Evolutionary conservation across 306 rosid species (phyloP), one percentile per base, ranked within the genome.

Genomic region (Prunus mume): DNA sequence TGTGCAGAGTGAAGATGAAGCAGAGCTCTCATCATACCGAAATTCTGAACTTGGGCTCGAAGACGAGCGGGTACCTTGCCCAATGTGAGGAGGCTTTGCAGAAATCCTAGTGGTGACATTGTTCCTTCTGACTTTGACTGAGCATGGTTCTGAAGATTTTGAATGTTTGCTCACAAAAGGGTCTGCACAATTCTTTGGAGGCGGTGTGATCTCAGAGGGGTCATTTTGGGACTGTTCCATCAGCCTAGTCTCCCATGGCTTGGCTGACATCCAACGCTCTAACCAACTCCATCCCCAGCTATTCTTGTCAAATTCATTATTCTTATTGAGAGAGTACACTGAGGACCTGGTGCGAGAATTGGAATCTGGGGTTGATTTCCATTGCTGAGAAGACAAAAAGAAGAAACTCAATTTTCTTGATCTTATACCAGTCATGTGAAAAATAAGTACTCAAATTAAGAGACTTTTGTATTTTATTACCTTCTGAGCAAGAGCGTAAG

Each of bases 241-340:
- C 71, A 96, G 83, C 78, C 98, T 89, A 56, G 86, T 88, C 82
- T 96, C 99, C 99, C 99, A 96, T 2, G 99, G 99, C 83, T 92
- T 96, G 4, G 98, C 98, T 38, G 98, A 93, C 99, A 96, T 96
- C 99, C 99, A 96, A 14, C 99, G 90, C 80, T 96, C 99, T 81
- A 96, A 84, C 99, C 99, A 96, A 72, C 90, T 96, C 99, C 99
- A 96, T 55, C 99, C 99, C 87, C 89, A 78, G 64, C 86, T 92
- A 43, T 83, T 84, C 85, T 87, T 92, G 84, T 88, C 90, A 5
- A 81, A 71, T 74, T 90, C 90, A 3, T 82, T 76, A 69, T 83
- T 86, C 80, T 83, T 73, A 73, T 61, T 88, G 65, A 89, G 87
- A 64, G 88, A 55, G 32, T 75, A 83, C 45, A 85, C 63, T 0